Base-by-base conservation (phyloP, 345 rosid genomes). In the Populus pruinosa region DNA sequence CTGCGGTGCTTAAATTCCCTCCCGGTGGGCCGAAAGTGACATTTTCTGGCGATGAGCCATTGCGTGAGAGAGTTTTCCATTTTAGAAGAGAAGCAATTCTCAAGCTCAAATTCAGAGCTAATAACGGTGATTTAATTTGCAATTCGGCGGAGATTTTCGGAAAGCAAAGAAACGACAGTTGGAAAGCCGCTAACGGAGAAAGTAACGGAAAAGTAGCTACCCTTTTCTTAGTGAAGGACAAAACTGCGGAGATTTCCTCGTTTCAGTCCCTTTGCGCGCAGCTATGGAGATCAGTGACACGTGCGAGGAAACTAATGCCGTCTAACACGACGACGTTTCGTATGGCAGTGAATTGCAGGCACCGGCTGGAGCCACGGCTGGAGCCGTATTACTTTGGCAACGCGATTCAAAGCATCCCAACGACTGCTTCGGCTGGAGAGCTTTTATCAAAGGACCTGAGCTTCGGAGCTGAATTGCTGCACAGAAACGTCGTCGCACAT, bases 291-390 rank as follows among this genome's bases (percentile, higher is more conserved):
- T 87, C 86, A 1, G 98, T 93, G 25, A 96, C 98, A 36, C 90
- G 98, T 10, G 97, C 94, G 5, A 88, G 99, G 84, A 89, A 91
- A 4, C 81, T 93, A 13, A 82, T 81, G 21, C 79, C 82, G 2
- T 41, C 71, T 2, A 93, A 96, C 73, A 79, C 80, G 85, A 91
- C 99, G 55, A 93, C 97, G 83, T 91, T 93, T 77, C 86, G 99
- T 5, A 92, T 93, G 99, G 98, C 99, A 0, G 94, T 92, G 10
- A 96, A 96, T 80, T 96, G 98, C 85, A 88, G 99, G 8, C 99
- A 89, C 90, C 77, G 99, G 36, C 88, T 96, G 5, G 87, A 91
- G 78, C 98, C 98, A 38, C 83, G 81, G 86, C 79, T 96, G 31
- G 87, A 88, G 69, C 82, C 91, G 7, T 83, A 83, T 87, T 96